Percentiles rank a stretch among this genome's conserved stretches.
Evolutionary conservation across 352 stramenopile genomes (phyloP).

Genomic region (Phytopythium kandeliae): DNA sequence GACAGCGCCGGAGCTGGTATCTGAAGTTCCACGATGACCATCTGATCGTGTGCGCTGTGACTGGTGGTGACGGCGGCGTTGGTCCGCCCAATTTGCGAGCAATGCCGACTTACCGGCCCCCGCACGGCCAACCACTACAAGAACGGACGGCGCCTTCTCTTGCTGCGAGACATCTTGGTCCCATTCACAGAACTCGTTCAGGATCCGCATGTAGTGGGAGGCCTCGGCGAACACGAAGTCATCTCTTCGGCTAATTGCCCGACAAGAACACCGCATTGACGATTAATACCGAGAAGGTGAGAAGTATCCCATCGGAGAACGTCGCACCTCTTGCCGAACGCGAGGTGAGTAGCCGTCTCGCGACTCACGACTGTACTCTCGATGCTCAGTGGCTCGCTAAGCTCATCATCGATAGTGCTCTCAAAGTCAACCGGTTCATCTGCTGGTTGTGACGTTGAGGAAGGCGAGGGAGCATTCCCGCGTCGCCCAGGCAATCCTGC

Average conservation of each 20-base stretch:
- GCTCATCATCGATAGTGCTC: constrained; percentile 9
- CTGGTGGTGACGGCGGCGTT: constrained; percentile 17
- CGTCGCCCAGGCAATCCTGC: not conserved
- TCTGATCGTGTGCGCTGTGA: not conserved
- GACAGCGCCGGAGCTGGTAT: not conserved
- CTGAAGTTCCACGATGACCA: not conserved
- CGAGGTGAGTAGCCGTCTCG: constrained; percentile 63
- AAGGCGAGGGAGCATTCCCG: not conserved
- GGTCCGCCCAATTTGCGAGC: constrained; percentile 63
- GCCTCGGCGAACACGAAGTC: constrained; percentile 66
- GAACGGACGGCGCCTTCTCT: constrained; percentile 25
- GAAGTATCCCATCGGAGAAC: not conserved
- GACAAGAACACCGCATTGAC: not conserved
- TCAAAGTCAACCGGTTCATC: constrained; percentile 12
- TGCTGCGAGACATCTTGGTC: constrained; percentile 12
- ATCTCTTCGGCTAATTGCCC: constrained; percentile 34
- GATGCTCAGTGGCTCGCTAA: constrained; percentile 13
- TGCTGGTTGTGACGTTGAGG: not conserved
- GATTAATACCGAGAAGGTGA: not conserved
- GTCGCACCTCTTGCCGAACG: constrained; percentile 57
- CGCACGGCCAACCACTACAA: constrained; percentile 56
- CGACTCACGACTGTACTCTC: constrained; percentile 70
- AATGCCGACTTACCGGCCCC: constrained; percentile 77
- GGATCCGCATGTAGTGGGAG: constrained; percentile 51
- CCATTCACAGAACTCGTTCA: constrained; percentile 70